Conservation (phyloP, 1,139 yeast genomes). For the Taphrina pruni region DNA sequence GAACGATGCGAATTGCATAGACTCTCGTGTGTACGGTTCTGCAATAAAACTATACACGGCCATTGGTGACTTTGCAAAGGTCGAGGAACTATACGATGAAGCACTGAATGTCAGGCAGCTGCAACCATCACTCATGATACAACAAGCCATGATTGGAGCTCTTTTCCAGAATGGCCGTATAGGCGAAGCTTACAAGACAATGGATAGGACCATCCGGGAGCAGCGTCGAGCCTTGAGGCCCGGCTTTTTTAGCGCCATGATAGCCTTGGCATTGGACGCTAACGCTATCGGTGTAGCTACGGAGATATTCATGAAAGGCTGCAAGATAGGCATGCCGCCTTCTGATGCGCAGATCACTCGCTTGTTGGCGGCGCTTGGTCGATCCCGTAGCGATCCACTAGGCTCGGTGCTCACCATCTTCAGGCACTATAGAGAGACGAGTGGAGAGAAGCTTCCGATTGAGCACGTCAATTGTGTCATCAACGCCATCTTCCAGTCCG, state of each 20-base stretch:
- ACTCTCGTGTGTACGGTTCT: slow-evolving; percentile 29
- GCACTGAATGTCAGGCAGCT: slow-evolving; percentile 3
- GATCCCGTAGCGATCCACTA: not conserved
- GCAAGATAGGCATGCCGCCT: slow-evolving; percentile 24
- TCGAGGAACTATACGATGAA: slow-evolving; percentile 6
- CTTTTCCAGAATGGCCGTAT: slow-evolving; percentile 25
- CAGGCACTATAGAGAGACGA: slow-evolving; percentile 25
- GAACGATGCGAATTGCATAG: slow-evolving; percentile 20
- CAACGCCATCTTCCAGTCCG: slow-evolving; percentile 13
- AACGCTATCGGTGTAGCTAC: slow-evolving; percentile 35
- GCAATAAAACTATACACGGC: slow-evolving; percentile 21
- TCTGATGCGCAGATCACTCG: slow-evolving; percentile 20
- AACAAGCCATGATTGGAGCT: slow-evolving; percentile 31
- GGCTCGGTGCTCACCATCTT: slow-evolving; percentile 13
- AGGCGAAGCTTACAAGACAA: slow-evolving; percentile 25
- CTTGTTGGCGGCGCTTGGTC: slow-evolving; percentile 5
- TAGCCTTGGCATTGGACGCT: slow-evolving; percentile 36
- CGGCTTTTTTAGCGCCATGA: slow-evolving; percentile 29
- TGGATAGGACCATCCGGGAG: slow-evolving; percentile 26
- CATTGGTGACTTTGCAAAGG: slow-evolving; percentile 9
- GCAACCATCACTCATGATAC: slow-evolving; percentile 20
- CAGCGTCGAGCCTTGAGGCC: slow-evolving; percentile 31
- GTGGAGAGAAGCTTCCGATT: slow-evolving; percentile 10
- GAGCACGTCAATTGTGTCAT: slow-evolving; percentile 29
- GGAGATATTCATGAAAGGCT: slow-evolving; percentile 36